Conservation (phyloP, 2,329 filamentous ascomycete genomes). For the Furcasterigmium furcatum region DNA sequence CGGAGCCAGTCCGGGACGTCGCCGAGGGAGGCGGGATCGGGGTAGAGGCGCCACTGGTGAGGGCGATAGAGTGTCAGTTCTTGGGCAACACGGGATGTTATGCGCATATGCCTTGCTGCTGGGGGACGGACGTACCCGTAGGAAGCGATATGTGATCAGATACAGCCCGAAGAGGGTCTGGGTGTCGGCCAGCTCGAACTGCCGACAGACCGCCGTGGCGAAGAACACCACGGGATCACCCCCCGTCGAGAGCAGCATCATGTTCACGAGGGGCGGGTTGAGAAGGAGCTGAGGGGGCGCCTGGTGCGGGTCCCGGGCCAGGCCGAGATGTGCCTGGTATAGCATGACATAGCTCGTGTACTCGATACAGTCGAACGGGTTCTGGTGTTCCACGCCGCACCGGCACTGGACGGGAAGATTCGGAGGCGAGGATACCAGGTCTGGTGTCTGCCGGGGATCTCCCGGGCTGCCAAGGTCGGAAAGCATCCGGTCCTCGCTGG, state of each 20-base stretch:
- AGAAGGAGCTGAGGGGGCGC: constrained; percentile 14
- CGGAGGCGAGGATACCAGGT: too few species aligned
- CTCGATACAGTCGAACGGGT: constrained; percentile 17
- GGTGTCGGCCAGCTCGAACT: constrained; percentile 16
- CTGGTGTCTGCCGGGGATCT: too few species aligned
- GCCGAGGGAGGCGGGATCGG: constrained; percentile 15
- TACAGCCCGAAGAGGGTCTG: constrained; percentile 19
- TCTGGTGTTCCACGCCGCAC: constrained; percentile 19
- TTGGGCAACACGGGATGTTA: too few species aligned
- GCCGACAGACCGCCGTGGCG: constrained; percentile 16
- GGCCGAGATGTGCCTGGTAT: constrained; percentile 18
- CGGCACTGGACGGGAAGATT: constrained; percentile 16
- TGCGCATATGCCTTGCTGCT: too few species aligned
- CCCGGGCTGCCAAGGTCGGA: too few species aligned
- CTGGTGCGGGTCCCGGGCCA: constrained; percentile 12
- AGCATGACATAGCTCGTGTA: constrained; percentile 18
- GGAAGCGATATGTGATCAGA: constrained; percentile 17
- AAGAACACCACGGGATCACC: constrained; percentile 18
- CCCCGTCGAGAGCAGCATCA: constrained; percentile 17
- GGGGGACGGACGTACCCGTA: constrained; percentile 19
- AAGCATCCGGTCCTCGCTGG: too few species aligned
- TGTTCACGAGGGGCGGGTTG: constrained; percentile 16
- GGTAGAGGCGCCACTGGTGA: constrained; percentile 17
- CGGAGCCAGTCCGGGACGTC: constrained; percentile 17
- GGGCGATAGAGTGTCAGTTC: too few species aligned